Evolutionary conservation across 495 filamentous ascomycete species (phyloP).

Genomic region (Baudoinia panamericana): DNA sequence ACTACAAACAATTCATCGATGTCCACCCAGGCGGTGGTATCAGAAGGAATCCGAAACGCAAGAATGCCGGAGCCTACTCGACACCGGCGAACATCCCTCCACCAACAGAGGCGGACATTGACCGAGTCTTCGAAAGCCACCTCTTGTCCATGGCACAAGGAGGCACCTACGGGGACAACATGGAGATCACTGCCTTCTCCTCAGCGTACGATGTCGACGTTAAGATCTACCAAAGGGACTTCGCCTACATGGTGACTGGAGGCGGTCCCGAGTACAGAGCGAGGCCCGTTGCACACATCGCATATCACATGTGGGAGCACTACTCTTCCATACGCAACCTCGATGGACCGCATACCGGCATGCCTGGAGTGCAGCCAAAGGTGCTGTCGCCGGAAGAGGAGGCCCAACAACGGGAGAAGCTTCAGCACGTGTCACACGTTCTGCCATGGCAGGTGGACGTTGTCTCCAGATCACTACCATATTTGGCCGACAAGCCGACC

Average conservation of each 20-base stretch:
- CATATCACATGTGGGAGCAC: conserved; percentile 68
- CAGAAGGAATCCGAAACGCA: conserved; percentile 51
- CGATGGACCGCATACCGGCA: conserved; percentile 45
- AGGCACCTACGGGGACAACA: conserved; percentile 57
- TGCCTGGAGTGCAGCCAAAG: conserved; percentile 33
- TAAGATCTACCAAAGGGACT: conserved; percentile 44
- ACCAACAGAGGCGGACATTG: conserved; percentile 44
- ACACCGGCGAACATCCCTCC: conserved; percentile 24
- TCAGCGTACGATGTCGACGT: conserved; percentile 49
- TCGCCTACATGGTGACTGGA: conserved; percentile 28
- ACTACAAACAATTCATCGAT: conserved; percentile 56
- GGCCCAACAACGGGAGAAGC: conserved; percentile 25
- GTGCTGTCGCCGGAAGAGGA: conserved; percentile 22
- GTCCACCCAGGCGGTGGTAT: conserved; percentile 43
- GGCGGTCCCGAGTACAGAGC: conserved; percentile 25
- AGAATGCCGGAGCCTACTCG: conserved; percentile 37
- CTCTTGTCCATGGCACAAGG: conserved; percentile 47
- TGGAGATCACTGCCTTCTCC: conserved; percentile 59
- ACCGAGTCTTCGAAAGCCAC: conserved; percentile 49
- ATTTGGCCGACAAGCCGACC: conserved; percentile 38
- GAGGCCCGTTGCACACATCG: conserved; percentile 45
- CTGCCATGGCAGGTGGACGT: conserved; percentile 50
- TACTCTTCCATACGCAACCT: conserved; percentile 60
- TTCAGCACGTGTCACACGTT: conserved; percentile 31
- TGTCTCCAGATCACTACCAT: conserved; percentile 45